A percentile compares a stretch with the other conserved stretches of the same genome.
Evolutionary conservation across 2,329 filamentous ascomycete genomes (phyloP).

Genomic region (Penicillium concentricum): DNA sequence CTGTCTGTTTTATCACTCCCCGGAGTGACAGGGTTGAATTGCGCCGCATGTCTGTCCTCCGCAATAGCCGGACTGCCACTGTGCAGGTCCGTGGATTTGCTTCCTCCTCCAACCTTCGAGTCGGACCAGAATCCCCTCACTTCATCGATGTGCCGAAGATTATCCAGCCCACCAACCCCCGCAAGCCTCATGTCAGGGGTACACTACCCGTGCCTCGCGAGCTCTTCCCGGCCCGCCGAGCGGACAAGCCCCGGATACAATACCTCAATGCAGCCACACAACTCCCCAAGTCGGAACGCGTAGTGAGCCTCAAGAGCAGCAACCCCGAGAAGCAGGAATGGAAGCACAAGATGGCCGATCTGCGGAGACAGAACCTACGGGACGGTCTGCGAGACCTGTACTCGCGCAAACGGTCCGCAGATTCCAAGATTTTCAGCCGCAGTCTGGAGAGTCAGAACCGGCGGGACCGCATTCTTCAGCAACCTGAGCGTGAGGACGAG

Average conservation of each 20-base stretch:
- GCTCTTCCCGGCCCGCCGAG: conserved; percentile 65
- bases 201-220: conserved; percentile 79
- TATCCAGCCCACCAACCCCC: conserved; percentile 64
- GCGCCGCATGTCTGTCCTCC: conserved; percentile 38
- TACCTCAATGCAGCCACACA: conserved; percentile 64
- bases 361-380: conserved; percentile 69
- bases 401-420: conserved; percentile 57
- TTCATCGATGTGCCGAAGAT: conserved; percentile 80
- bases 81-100: conserved; percentile 43
- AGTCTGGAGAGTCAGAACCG: conserved; percentile 52
- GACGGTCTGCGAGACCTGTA: conserved; percentile 70
- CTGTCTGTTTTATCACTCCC: background rate
- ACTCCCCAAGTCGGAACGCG: conserved; percentile 44
- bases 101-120: conserved; percentile 36
- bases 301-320: conserved; percentile 36
- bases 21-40: background rate
- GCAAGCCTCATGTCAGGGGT: conserved; percentile 63
- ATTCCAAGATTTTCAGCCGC: conserved; percentile 36
- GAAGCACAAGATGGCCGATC: conserved; percentile 71
- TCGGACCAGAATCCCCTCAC: conserved; percentile 74
- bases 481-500: conserved; percentile 73
- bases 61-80: conserved; percentile 36
- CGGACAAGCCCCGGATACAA: conserved; percentile 59
- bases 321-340: conserved; percentile 58
- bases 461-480: conserved; percentile 54